Base-by-base conservation (phyloP, 805 yeast species). In the Yamadazyma paraphyllophila region DNA sequence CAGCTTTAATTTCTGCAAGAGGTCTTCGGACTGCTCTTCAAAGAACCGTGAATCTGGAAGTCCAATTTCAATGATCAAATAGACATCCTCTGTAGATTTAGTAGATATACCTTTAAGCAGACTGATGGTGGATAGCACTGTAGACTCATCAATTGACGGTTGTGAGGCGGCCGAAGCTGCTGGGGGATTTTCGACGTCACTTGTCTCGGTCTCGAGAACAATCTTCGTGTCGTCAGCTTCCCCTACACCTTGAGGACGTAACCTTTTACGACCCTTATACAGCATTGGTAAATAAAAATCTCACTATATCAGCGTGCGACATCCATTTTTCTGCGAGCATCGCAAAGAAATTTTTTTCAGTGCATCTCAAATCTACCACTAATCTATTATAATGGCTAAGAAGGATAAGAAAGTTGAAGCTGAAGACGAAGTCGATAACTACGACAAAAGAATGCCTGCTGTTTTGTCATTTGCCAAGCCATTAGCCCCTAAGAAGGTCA, bases 381-480 rank as follows among this genome's bases (percentile, higher is more conserved):
- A 20, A 20, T 20, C 24, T 20, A 20, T 20, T 20, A 20, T 9
- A 14, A 70, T 69, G 75, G 71, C 64, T 50, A 71, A 80, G 71
- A 71, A 70, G 57, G 77, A 69, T 54, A 77, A 77, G 63, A 70
- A 71, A 59, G 56, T 61, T 40, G 74, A 69, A 45, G 65, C 58
- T 27, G 71, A 61, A 46, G 73, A 67, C 41, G 66, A 63, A 49
- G 83, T 78, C 56, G 96, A 88, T 66, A 90, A 92, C 80, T 94
- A 94, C 72, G 99, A 94, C 51, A 78, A 78, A 61, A 83, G 97
- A 71, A 71, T 94, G 69, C 84, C 96, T 41, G 97, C 97, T 15
- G 82, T 86, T 47, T 77, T 94, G 56, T 85, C 96, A 45, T 92
- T 94, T 68, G 97, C 99, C 44, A 76, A 82, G 61, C 99, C 99